Evolutionary conservation across 371 early-diverging fungal species (phyloP).

Genomic region (Mortierella sp.): DNA sequence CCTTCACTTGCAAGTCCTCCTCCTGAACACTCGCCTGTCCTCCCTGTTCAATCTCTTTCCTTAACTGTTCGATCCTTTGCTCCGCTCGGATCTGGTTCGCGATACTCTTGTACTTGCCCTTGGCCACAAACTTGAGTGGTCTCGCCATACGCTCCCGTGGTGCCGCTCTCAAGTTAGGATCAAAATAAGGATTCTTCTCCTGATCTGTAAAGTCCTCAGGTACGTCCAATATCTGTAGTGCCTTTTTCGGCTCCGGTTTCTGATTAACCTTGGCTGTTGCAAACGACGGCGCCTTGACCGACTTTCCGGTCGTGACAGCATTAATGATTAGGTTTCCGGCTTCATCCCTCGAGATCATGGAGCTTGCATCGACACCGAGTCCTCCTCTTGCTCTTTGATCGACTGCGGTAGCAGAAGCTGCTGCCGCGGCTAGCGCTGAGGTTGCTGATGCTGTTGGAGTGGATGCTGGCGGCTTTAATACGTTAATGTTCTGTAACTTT

Average conservation of each 20-base stretch:
- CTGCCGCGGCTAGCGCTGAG: constrained; percentile 1
- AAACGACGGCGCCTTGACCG: constrained; percentile 35
- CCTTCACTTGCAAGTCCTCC: constrained; percentile 82
- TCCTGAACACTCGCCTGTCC: constrained; percentile 89
- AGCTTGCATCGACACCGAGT: constrained; percentile 30
- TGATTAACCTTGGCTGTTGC: constrained; percentile 54
- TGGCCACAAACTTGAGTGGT: constrained; percentile 81
- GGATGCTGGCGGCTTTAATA: constrained; percentile 2
- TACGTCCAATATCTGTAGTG: constrained; percentile 54
- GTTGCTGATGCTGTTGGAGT: constrained; percentile 4
- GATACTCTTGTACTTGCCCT: constrained; percentile 83
- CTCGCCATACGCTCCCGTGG: constrained; percentile 67
- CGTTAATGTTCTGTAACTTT: constrained; percentile 10
- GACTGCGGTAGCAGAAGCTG: constrained; percentile 6
- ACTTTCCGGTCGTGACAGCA: constrained; percentile 31
- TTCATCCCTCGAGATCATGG: constrained; percentile 47
- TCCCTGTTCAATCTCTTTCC: constrained; percentile 84
- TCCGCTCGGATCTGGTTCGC: constrained; percentile 86
- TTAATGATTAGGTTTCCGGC: constrained; percentile 50
- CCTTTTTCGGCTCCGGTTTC: constrained; percentile 59
- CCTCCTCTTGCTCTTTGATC: constrained; percentile 41
- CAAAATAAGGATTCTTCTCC: constrained; percentile 89
- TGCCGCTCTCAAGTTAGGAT: constrained; percentile 71
- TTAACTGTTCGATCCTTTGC: constrained; percentile 80
- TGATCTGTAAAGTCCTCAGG: constrained; percentile 69